Base-by-base conservation (phyloP, 306 rosid species). In the Cicer pinnatifidum region DNA sequence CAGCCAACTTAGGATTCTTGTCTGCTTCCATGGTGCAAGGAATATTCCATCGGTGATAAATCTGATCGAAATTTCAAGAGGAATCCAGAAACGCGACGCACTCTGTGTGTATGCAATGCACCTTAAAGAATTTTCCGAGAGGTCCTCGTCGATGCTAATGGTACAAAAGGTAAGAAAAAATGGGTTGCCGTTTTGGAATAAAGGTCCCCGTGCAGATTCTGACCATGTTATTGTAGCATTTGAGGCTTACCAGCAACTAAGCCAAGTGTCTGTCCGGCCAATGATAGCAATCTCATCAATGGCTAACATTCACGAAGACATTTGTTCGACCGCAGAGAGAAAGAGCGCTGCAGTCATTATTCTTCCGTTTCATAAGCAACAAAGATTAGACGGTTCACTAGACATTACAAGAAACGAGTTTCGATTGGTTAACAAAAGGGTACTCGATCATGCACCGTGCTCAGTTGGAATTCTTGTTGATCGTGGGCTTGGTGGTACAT, bases 341-440 rank as follows among this genome's bases (percentile, higher is more conserved):
- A 89, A 88, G 72, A 77, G 79, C 54, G 90, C 86, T 0, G 90
- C 93, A 15, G 69, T 93, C 48, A 83, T 91, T 37, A 83, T 93
- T 84, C 87, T 93, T 28, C 98, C 96, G n/a, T 93, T 87, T 82
- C 98, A 93, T 67, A 89, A 87, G 82, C 97, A 93, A 73, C 97
- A 85, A 69, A 84, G 89, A 35, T n/a, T 87, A 64, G 97, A 90
- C 60, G 95, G 97, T 44, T 69, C 88, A 7, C 60, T 88, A 10
- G 91, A 85, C 77, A 78, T 80, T 19, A 79, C 91, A 6, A 75
- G 86, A 46, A 87, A 40, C 56, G 96, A 88, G 68, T 89, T 82
- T 48, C 81, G 87, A 11, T 37, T 9, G 67, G 90, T 93, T 40
- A 93, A 93, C 84, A 81, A 72, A 62, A 91, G 85, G 60, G 90